Evolutionary conservation across 495 filamentous ascomycete genomes (phyloP).

Genomic region (Pyronema domesticum): DNA sequence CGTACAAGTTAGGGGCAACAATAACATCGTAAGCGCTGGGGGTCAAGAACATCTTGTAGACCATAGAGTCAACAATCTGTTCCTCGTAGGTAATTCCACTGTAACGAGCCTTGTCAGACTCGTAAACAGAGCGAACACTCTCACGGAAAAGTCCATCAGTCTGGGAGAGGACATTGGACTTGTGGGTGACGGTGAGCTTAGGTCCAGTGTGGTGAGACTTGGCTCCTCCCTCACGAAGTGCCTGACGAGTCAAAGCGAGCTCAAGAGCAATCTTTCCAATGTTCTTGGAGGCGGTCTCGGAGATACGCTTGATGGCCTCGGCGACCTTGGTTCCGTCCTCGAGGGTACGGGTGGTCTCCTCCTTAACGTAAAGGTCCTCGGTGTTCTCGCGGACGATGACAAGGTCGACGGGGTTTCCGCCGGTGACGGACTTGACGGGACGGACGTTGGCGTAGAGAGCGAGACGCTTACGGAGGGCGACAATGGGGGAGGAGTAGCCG

Average conservation of each 20-base stretch:
- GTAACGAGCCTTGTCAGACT: conserved; percentile 44
- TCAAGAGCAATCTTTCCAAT: conserved; percentile 90
- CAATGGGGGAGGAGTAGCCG: conserved; percentile 94
- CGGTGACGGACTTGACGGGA: conserved; percentile 69
- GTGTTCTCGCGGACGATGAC: conserved; percentile 98
- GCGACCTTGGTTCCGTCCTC: conserved; percentile 57
- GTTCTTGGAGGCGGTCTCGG: conserved; percentile 57
- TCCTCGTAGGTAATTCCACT: conserved; percentile 58
- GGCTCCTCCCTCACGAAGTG: conserved; percentile 39
- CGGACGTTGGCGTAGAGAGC: conserved; percentile 95
- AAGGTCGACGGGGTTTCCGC: conserved; percentile 61
- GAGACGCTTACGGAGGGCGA: conserved; percentile 86
- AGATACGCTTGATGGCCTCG: conserved; percentile 94
- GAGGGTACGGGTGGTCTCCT: conserved; percentile 63
- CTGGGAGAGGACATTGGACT: conserved; percentile 90
- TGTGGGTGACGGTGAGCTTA: conserved; percentile 92
- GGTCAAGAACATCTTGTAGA: conserved; percentile 97
- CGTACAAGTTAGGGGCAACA: conserved; percentile 94
- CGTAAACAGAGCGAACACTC: conserved; percentile 39
- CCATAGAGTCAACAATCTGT: conserved; percentile 98
- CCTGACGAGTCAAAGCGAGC: conserved; percentile 72
- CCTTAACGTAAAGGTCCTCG: conserved; percentile 97
- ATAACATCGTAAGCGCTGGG: conserved; percentile 91
- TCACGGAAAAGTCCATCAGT: conserved; percentile 92
- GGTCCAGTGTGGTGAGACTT: conserved; percentile 27